Evolutionary conservation across 805 yeast species (phyloP).

Genomic region (Zygosaccharomyces bailii): DNA sequence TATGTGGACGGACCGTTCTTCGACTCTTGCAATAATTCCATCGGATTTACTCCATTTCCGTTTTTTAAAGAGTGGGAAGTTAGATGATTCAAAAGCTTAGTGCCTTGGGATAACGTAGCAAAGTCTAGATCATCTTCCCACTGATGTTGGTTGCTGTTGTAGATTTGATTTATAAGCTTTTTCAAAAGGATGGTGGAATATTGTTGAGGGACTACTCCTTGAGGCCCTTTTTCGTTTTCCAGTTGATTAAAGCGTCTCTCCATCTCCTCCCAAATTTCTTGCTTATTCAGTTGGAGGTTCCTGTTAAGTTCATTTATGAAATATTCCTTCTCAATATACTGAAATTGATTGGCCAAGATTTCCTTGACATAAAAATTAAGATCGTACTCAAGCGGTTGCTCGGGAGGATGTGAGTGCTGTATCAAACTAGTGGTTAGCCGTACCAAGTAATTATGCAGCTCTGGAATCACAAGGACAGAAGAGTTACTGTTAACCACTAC

Average conservation of each 20-base stretch:
- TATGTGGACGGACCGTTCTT: constrained; percentile 26
- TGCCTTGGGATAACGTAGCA: constrained; percentile 37
- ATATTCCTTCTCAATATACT: constrained; percentile 29
- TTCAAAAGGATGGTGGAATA: constrained; percentile 29
- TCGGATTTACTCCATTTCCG: constrained; percentile 29
- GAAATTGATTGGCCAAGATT: constrained; percentile 31
- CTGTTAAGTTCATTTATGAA: constrained; percentile 30
- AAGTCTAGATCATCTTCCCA: constrained; percentile 38
- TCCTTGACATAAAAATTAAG: constrained; percentile 33
- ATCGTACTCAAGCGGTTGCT: constrained; percentile 22
- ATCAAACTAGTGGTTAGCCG: constrained; percentile 19
- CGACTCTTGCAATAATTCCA: constrained; percentile 27
- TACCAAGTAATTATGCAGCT: constrained; percentile 27
- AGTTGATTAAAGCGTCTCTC: constrained; percentile 14
- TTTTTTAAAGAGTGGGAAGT: constrained; percentile 35
- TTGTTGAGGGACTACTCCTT: constrained; percentile 19
- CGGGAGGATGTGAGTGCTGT: constrained; percentile 7
- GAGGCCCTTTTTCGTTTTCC: constrained; percentile 7
- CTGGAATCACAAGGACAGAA: constrained; percentile 32
- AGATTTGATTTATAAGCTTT: constrained; percentile 30
- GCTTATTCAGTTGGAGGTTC: constrained; percentile 26
- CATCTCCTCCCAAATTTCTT: constrained; percentile 30
- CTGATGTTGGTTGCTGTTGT: constrained; percentile 33
- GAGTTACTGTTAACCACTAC: constrained; percentile 28
- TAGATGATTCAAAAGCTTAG: constrained; percentile 37